Evolutionary conservation across 441 rosid genomes (phyloP).

Genomic region (Viola pubescens): DNA sequence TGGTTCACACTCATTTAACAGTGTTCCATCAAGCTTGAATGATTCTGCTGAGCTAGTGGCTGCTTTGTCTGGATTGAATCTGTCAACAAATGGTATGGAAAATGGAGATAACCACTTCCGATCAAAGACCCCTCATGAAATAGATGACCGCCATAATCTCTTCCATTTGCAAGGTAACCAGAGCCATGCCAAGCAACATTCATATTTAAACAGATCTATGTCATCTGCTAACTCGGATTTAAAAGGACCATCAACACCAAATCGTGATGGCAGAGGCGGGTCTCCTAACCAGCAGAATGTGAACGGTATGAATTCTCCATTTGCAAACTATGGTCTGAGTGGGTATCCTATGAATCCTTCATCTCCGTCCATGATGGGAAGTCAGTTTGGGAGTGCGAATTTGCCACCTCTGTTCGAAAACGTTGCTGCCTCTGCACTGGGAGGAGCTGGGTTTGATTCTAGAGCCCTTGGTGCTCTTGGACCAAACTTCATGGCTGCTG

Average conservation of each 20-base stretch:
- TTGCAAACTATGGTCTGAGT: constrained; percentile 36
- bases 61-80: constrained; percentile 58
- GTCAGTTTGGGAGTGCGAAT: constrained; percentile 36
- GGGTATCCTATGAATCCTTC: constrained; percentile 40
- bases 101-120: constrained; percentile 31
- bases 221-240: constrained; percentile 28
- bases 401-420: constrained; percentile 51
- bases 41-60: constrained; percentile 44
- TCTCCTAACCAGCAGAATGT: constrained; percentile 30
- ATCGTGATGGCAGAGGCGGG: constrained; percentile 33
- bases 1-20: constrained; percentile 32
- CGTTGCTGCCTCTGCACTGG: constrained; percentile 46
- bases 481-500: constrained; percentile 36
- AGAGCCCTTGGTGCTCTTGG: constrained; percentile 34
- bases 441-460: constrained; percentile 40
- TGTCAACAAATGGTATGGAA: constrained; percentile 31
- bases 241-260: constrained; percentile 30
- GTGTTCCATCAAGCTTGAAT: constrained; percentile 30
- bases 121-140: constrained; percentile 24
- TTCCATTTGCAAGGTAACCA: constrained; percentile 36
- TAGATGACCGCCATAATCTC: constrained; percentile 30
- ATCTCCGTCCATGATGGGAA: constrained; percentile 41
- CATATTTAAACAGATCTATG: constrained; percentile 24
- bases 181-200: constrained; percentile 26
- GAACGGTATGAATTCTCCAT: constrained; percentile 29